phyloP scores from a whole-genome alignment of 2,329 filamentous ascomycete genomes.

The Pseudovirgaria hyperparasitica region DNA sequence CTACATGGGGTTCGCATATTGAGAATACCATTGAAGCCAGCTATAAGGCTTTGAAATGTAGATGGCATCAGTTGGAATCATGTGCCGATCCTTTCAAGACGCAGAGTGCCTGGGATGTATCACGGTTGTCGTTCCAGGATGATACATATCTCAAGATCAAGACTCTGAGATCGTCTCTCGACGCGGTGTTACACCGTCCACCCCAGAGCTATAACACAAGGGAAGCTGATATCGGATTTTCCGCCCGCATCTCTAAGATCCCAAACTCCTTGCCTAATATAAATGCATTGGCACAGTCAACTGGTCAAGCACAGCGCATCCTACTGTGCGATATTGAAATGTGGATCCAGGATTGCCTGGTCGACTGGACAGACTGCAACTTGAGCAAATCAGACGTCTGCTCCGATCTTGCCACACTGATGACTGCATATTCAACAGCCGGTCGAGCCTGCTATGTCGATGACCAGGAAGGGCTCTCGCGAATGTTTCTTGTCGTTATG shows the following conservation, averaged over 20 bases:
- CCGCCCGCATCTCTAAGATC: too few species aligned
- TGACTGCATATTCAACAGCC: conserved; percentile 9
- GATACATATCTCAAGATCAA: too few species aligned
- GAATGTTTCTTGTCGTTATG: conserved; percentile 42
- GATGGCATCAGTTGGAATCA: too few species aligned
- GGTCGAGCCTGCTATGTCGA: conserved; percentile 18
- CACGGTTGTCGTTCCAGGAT: too few species aligned
- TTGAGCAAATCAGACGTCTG: conserved; percentile 13
- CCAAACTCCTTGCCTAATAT: too few species aligned
- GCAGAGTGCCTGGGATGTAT: neutral
- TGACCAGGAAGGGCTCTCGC: conserved; percentile 36
- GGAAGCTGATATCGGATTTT: too few species aligned
- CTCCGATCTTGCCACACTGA: conserved; percentile 5
- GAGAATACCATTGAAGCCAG: too few species aligned
- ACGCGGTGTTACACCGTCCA: too few species aligned
- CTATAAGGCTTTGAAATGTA: too few species aligned
- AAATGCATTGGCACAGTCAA: conserved; percentile 3
- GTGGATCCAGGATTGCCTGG: conserved; percentile 34
- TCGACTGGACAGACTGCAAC: conserved; percentile 25
- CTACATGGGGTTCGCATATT: neutral
- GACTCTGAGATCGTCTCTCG: too few species aligned
- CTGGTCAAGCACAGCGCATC: conserved; percentile 7
- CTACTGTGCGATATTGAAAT: conserved; percentile 32
- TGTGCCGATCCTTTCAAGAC: too few species aligned
- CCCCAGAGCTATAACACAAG: too few species aligned